Evolutionary conservation across 805 yeast species (phyloP).

Genomic region (Zygoascus bituminiphila): DNA sequence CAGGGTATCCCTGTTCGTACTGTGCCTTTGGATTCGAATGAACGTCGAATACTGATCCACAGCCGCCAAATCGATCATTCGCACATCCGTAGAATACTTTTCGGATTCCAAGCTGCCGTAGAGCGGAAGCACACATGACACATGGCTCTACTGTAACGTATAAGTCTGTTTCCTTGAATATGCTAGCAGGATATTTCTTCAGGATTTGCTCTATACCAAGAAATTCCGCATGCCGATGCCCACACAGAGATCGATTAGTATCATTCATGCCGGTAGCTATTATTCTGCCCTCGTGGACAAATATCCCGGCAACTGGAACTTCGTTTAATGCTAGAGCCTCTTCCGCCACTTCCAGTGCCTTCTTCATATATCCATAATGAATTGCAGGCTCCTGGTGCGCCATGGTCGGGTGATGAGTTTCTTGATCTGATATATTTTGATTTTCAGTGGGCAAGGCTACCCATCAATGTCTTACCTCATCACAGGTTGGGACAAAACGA

Average conservation of each 20-base stretch:
- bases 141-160: slow-evolving; percentile 98
- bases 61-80: slow-evolving; percentile 94
- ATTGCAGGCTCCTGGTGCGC: not conserved
- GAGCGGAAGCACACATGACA: slow-evolving; percentile 92
- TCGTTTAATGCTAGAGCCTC: slow-evolving; percentile 59
- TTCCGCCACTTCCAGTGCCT: slow-evolving; percentile 41
- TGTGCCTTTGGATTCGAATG: slow-evolving; percentile 35
- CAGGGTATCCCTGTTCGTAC: slow-evolving; percentile 35
- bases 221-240: slow-evolving; percentile 90
- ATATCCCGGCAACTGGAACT: slow-evolving; percentile 80
- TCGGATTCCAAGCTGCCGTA: slow-evolving; percentile 68
- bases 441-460: too few relatives aligned
- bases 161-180: slow-evolving; percentile 50
- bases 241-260: slow-evolving; percentile 71
- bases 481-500: too few relatives aligned
- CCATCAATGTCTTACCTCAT: too few relatives aligned
- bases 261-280: slow-evolving; percentile 76
- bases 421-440: not conserved
- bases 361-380: slow-evolving; percentile 26
- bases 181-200: slow-evolving; percentile 24
- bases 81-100: slow-evolving; percentile 85
- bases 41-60: slow-evolving; percentile 72
- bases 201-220: slow-evolving; percentile 58
- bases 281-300: slow-evolving; percentile 46
- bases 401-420: slow-evolving; percentile 8